These are phyloP conservation scores for Guyanaporus albipodus DNA, from an alignment of 768 basidiomycete genomes.

Conservation along the genomic window DNA sequence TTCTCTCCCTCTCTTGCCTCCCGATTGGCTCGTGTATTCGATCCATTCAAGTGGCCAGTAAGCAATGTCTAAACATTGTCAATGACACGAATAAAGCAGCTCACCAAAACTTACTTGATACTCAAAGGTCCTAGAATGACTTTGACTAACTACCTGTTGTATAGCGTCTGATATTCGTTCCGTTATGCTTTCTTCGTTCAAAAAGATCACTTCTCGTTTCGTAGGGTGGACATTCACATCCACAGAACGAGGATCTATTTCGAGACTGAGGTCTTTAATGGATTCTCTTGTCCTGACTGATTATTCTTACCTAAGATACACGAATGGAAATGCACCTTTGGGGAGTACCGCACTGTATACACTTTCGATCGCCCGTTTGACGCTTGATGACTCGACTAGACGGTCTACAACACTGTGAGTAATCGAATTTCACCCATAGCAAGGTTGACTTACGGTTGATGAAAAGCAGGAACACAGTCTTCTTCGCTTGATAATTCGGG, in stretches of 20 bases:
- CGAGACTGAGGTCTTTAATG: constrained; percentile 46
- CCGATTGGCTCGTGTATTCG: constrained; percentile 18
- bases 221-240: constrained; percentile 99
- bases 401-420: constrained; percentile 55
- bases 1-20: constrained; percentile 40
- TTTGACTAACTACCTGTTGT: constrained; percentile 61
- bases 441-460: constrained; percentile 74
- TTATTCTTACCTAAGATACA: constrained; percentile 80
- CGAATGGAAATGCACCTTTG: constrained; percentile 85
- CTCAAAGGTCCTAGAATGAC: constrained; percentile 65
- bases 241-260: constrained; percentile 81
- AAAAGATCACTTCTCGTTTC: constrained; percentile 92
- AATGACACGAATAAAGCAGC: neutral
- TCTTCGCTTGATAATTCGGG: constrained; percentile 87
- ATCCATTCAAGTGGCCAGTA: constrained; percentile 46
- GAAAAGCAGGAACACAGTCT: constrained; percentile 80
- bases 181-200: constrained; percentile 85
- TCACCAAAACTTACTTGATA: constrained; percentile 50
- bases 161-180: constrained; percentile 71
- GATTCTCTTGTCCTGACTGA: neutral
- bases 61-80: constrained; percentile 47
- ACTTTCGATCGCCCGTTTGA: constrained; percentile 84
- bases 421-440: neutral
- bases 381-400: constrained; percentile 80
- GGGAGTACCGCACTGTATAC: constrained; percentile 83